These are phyloP conservation scores for Dactylonectria estremocensis DNA, from an alignment of 2,329 filamentous ascomycete species.

Conservation along the genomic window DNA sequence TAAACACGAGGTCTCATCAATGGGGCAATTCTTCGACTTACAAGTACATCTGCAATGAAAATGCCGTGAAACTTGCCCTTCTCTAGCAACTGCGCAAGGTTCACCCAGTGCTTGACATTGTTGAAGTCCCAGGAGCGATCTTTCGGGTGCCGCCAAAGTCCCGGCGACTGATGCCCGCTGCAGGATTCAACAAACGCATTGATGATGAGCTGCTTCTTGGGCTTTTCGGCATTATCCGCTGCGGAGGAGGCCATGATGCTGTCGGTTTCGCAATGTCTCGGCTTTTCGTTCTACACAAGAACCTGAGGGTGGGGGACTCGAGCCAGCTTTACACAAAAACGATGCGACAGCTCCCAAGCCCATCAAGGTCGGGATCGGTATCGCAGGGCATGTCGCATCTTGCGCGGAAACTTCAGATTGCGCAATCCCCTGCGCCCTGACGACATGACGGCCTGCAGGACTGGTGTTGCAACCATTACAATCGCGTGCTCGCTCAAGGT, in stretches of 20 bases:
- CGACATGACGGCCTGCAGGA: conserved; percentile 6
- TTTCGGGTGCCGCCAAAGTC: conserved; percentile 72
- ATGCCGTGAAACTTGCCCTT: conserved; percentile 75
- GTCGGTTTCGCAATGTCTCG: not conserved
- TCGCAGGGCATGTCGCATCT: not conserved
- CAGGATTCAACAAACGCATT: conserved; percentile 61
- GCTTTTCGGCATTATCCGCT: conserved; percentile 20
- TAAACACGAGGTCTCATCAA: not conserved
- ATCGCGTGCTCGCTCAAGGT: conserved; percentile 27
- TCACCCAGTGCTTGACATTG: conserved; percentile 72
- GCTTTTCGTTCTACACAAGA: not conserved
- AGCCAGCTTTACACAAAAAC: conserved; percentile 20
- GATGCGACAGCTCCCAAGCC: not conserved
- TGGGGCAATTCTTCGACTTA: conserved; percentile 22
- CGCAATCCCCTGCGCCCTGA: conserved; percentile 21
- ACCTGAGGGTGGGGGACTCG: not conserved
- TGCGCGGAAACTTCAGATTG: not conserved
- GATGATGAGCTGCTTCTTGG: conserved; percentile 59
- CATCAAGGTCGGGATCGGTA: not conserved
- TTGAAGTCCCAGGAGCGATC: conserved; percentile 76
- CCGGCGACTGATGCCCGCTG: conserved; percentile 63
- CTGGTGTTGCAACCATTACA: not conserved
- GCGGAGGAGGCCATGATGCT: conserved; percentile 17
- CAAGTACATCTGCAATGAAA: conserved; percentile 74
- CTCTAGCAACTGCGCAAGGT: conserved; percentile 57